phyloP scores from a whole-genome alignment of 768 basidiomycete species.

The Sarcomyxa edulis region DNA sequence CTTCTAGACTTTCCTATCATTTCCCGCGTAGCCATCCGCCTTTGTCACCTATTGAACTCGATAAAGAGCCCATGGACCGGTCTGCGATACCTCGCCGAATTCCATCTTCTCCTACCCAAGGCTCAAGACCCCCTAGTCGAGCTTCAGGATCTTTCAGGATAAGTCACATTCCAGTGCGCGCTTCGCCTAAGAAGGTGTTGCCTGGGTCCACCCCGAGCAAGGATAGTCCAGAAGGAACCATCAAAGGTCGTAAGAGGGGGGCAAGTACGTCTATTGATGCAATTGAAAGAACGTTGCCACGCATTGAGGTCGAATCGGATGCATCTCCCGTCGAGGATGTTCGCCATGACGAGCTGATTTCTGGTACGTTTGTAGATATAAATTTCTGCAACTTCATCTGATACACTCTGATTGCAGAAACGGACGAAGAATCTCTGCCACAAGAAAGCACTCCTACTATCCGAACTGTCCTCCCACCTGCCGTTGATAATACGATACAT shows the following conservation, averaged over 20 bases:
- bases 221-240: too few species aligned
- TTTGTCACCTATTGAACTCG: slow-evolving; percentile 36
- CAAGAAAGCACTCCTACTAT: slow-evolving; percentile 21
- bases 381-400: not conserved
- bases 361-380: not conserved
- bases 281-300: too few species aligned
- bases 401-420: too few species aligned
- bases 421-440: slow-evolving; percentile 9
- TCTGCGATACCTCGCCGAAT: slow-evolving; percentile 8
- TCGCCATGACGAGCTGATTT: not conserved
- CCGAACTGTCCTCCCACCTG: slow-evolving; percentile 10
- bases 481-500: slow-evolving; percentile 1
- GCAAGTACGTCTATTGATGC: too few species aligned
- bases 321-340: too few species aligned
- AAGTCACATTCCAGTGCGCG: slow-evolving; percentile 44
- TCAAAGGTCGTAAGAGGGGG: too few species aligned
- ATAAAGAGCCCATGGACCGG: slow-evolving; percentile 22
- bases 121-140: slow-evolving; percentile 19
- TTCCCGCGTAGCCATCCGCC: too few species aligned
- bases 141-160: slow-evolving; percentile 12
- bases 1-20: too few species aligned
- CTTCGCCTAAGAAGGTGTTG: slow-evolving; percentile 28
- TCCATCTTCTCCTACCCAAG: slow-evolving; percentile 20
- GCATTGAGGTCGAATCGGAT: too few species aligned
- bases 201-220: too few species aligned